Conservation (phyloP, 257 asterid genomes). For the Dorcoceras hygrometricum region DNA sequence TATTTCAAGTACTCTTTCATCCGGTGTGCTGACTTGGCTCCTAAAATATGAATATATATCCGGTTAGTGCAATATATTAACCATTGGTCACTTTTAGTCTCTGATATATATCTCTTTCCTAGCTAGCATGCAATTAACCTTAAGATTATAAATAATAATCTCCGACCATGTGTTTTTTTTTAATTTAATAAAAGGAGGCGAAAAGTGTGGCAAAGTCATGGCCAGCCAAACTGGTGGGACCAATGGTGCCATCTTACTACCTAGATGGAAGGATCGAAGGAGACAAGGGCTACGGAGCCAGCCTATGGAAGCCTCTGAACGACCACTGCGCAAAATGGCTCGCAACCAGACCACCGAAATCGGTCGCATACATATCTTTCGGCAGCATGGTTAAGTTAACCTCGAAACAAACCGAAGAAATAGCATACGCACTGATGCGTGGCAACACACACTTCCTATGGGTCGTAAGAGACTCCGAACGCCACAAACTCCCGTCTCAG, state of each 20-base stretch:
- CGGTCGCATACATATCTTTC: constrained; percentile 60
- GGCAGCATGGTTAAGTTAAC: constrained; percentile 67
- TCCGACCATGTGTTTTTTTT: not conserved
- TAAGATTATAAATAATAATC: too few species aligned
- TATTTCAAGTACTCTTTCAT: too few species aligned
- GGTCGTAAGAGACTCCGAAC: constrained; percentile 59
- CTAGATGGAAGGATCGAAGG: constrained; percentile 58
- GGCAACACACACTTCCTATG: constrained; percentile 44
- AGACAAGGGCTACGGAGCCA: constrained; percentile 66
- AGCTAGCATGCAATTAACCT: too few species aligned
- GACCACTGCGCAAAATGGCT: constrained; percentile 58
- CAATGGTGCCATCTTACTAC: constrained; percentile 69
- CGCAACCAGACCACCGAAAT: constrained; percentile 35
- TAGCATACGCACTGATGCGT: constrained; percentile 37
- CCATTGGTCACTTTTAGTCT: too few species aligned
- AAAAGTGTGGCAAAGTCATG: constrained; percentile 36
- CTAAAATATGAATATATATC: too few species aligned
- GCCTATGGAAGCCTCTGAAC: constrained; percentile 67
- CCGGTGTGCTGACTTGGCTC: too few species aligned
- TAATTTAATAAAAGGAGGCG: constrained; percentile 34
- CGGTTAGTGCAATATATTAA: too few species aligned
- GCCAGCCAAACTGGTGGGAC: constrained; percentile 62
- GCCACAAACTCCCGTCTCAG: constrained; percentile 36
- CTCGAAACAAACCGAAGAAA: constrained; percentile 53
- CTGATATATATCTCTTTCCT: too few species aligned